phyloP scores from a whole-genome alignment of 2,329 filamentous ascomycete species.

The Rosellinia necatrix region DNA sequence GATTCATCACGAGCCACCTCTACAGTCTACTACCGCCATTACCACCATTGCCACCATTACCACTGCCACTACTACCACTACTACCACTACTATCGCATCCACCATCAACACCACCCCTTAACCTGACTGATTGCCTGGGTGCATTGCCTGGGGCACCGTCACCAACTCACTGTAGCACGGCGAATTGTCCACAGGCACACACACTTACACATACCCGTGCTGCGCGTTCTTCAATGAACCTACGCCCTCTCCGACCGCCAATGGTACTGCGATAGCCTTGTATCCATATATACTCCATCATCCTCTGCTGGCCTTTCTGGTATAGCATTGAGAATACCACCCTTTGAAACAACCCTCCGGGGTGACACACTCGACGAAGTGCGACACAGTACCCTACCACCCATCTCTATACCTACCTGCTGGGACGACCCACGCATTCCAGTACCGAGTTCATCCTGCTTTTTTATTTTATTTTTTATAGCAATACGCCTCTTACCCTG shows the following conservation, averaged over 20 bases:
- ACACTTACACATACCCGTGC: neutral
- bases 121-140: slow-evolving; percentile 4
- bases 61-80: neutral
- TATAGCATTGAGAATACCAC: slow-evolving; percentile 31
- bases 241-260: slow-evolving; percentile 2
- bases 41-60: neutral
- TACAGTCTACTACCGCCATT: neutral
- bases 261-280: slow-evolving; percentile 22
- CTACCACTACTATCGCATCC: neutral
- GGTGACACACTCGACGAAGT: slow-evolving; percentile 23
- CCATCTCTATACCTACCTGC: slow-evolving; percentile 12
- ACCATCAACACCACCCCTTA: slow-evolving; percentile 4
- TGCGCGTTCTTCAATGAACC: slow-evolving; percentile 7
- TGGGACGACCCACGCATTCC: slow-evolving; percentile 16
- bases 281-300: slow-evolving; percentile 21
- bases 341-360: slow-evolving; percentile 31
- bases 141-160: slow-evolving; percentile 3
- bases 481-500: slow-evolving; percentile 22
- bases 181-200: neutral
- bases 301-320: slow-evolving; percentile 11
- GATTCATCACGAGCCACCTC: neutral
- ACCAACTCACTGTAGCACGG: slow-evolving; percentile 1
- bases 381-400: slow-evolving; percentile 24
- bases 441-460: slow-evolving; percentile 20
- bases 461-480: slow-evolving; percentile 4